Conservation (phyloP, 352 stramenopile genomes). For the Elongisporangium prolatum region DNA sequence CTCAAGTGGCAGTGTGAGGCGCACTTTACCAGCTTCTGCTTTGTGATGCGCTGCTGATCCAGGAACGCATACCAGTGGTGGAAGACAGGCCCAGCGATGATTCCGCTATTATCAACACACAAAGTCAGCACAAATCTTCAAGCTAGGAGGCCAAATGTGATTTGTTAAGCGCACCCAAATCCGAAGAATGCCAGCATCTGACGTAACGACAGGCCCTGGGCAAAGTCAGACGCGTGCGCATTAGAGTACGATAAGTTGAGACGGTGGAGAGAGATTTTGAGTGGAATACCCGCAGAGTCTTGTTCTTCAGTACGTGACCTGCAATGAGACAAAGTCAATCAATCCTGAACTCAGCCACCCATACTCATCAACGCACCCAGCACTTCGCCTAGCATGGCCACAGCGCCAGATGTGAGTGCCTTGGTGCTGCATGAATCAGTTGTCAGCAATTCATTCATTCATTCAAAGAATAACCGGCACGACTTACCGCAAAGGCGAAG, state of each 20-base stretch:
- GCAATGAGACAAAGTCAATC: not conserved
- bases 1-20: not conserved
- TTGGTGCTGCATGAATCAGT: slow-evolving; percentile 42
- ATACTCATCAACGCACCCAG: slow-evolving; percentile 28
- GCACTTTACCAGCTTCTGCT: slow-evolving; percentile 53
- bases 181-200: slow-evolving; percentile 69
- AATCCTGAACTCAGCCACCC: not conserved
- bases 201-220: slow-evolving; percentile 48
- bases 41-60: slow-evolving; percentile 53
- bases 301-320: slow-evolving; percentile 70
- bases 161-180: slow-evolving; percentile 38
- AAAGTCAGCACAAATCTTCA: not conserved
- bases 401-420: slow-evolving; percentile 48
- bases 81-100: slow-evolving; percentile 52
- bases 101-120: slow-evolving; percentile 27
- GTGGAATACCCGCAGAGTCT: slow-evolving; percentile 40
- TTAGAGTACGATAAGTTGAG: not conserved
- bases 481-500: slow-evolving; percentile 40
- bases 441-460: not conserved
- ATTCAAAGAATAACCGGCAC: not conserved
- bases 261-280: not conserved
- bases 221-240: not conserved
- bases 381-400: slow-evolving; percentile 63
- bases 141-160: not conserved
- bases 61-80: slow-evolving; percentile 73